Percentiles rank a stretch among this genome's conserved stretches.
Conservation (phyloP, 2,329 filamentous ascomycete genomes). For the Alternaria viburni region DNA sequence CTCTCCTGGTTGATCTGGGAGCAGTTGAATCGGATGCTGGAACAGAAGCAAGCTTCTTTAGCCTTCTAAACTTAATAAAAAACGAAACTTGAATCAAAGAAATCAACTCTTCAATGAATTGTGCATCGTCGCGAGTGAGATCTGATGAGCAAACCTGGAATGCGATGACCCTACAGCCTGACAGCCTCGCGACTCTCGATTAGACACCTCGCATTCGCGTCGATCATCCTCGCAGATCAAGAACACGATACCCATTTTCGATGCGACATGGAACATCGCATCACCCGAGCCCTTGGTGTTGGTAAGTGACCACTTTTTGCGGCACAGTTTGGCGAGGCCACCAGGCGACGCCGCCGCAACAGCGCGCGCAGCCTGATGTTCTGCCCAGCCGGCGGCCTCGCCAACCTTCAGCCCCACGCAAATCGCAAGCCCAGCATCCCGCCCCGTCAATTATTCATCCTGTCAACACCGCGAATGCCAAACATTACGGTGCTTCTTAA, state of each 20-base stretch:
- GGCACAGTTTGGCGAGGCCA: not conserved
- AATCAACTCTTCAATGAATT: not conserved
- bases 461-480: not conserved
- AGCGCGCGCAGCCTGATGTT: not conserved
- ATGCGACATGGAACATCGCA: not conserved
- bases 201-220: not conserved
- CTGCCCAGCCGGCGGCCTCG: not conserved
- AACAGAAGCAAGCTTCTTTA: slow-evolving; percentile 52
- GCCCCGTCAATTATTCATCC: not conserved
- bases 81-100: slow-evolving; percentile 26
- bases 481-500: no score
- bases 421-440: not conserved
- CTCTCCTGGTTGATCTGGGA: slow-evolving; percentile 33
- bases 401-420: not conserved
- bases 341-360: not conserved
- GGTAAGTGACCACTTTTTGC: not conserved
- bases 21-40: slow-evolving; percentile 60
- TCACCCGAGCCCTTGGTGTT: not conserved
- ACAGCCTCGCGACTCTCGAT: not conserved
- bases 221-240: not conserved
- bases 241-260: not conserved
- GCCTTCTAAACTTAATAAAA: slow-evolving; percentile 49
- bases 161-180: not conserved
- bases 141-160: not conserved
- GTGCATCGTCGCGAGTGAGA: not conserved